A percentile compares a stretch with the other conserved stretches of the same genome.
phyloP scores from a whole-genome alignment of 805 yeast species.

The Zygotorulaspora florentina region DNA sequence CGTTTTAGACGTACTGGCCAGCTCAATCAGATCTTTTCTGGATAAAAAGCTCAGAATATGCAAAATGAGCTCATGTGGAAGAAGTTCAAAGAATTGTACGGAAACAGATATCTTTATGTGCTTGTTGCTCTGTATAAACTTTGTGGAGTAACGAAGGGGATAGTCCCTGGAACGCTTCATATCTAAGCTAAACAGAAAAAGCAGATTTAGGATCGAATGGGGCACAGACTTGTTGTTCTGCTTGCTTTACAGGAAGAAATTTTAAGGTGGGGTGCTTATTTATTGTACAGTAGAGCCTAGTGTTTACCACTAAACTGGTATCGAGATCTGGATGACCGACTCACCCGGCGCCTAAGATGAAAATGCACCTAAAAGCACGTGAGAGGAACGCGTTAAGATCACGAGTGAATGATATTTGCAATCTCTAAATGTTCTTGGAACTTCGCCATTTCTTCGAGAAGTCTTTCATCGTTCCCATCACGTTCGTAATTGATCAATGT shows the following conservation, averaged over 20 bases:
- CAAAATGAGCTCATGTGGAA: conserved; percentile 19
- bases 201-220: background rate
- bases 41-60: conserved; percentile 7
- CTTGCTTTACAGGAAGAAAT: background rate
- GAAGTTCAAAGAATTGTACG: conserved; percentile 7
- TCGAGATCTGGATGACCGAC: background rate
- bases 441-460: conserved; percentile 26
- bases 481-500: conserved; percentile 36
- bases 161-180: background rate
- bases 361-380: conserved; percentile 3
- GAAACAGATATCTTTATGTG: background rate
- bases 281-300: background rate
- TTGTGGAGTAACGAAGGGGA: background rate
- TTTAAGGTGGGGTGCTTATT: background rate
- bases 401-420: conserved; percentile 17
- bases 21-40: conserved; percentile 15
- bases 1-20: conserved; percentile 10
- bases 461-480: conserved; percentile 34
- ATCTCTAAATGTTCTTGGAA: conserved; percentile 28
- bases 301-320: no score
- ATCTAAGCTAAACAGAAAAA: background rate
- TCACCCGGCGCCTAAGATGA: no score
- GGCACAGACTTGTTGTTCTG: background rate
- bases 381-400: background rate
- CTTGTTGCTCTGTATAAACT: background rate